Conservation (phyloP, 176 grass and related monocot species). For the Dendrocalamus sinicus region DNA sequence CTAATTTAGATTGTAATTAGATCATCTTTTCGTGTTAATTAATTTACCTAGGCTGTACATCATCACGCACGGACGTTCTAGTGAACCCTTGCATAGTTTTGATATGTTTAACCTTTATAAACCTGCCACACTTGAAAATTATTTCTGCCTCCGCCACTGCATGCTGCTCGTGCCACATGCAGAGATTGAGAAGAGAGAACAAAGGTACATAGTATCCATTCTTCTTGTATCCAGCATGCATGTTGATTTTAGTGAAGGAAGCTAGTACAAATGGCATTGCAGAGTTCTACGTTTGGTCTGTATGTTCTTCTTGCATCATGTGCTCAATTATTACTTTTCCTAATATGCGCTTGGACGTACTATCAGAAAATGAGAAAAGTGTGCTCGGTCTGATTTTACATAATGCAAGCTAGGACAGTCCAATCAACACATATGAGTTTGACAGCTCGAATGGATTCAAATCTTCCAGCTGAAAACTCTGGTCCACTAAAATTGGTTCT, state of each 20-base stretch:
- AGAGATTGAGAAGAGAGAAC: neutral
- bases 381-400: neutral
- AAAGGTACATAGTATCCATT: neutral
- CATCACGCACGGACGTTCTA: fast-evolving
- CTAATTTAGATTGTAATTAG: no score
- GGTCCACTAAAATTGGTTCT: neutral
- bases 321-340: neutral
- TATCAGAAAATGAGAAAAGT: neutral
- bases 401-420: neutral
- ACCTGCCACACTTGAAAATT: no score
- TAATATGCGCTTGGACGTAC: neutral
- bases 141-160: no score
- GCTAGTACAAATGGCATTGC: neutral
- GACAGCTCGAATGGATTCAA: neutral
- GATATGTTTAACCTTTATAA: no score
- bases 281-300: neutral
- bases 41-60: no score
- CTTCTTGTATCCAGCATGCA: neutral
- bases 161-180: neutral
- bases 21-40: no score
- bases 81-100: no score
- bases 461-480: neutral
- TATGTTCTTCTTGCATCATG: neutral
- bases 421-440: neutral
- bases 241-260: neutral